Evolutionary conservation across 2,329 filamentous ascomycete genomes (phyloP), one percentile per base, ranked within the genome.

Genomic region (Lasiodiplodia citricola): DNA sequence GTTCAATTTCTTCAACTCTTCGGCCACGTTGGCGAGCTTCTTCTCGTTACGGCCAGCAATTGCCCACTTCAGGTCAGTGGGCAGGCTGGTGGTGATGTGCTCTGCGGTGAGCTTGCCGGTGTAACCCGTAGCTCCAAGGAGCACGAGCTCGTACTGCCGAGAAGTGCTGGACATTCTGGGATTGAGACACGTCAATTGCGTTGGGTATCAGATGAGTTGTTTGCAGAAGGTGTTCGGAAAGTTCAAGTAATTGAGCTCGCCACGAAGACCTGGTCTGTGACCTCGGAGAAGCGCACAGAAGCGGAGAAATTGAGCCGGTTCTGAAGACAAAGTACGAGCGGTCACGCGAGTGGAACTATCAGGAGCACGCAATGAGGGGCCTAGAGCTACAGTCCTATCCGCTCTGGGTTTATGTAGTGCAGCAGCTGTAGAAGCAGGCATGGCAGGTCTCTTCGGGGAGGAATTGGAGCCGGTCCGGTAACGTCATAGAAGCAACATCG

Each of bases 11-110:
- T 89, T 88, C 77, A 94, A 86, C 67, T 92, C 88, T 65, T 88
- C 83, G 8, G 89, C 88, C 13, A 97, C 80, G 51, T 82, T 81
- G 72, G 91, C 86, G 4, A 98, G 86, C 79, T 97, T 97, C 60
- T 85, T 82, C 60, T 86, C 83, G n/a, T 92, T 94, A 31, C 94
- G 91, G 37, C 94, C 94, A 56, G 93, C 92, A 67, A 97, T 84
- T 16, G 93, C 94, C 94, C 94, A 97, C 83, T 89, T 93, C 70
- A 97, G 79, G 77, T 93, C 87, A 21, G 91, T 92, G 0, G 94
- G 91, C 0, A 93, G 83, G 72, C 87, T 82, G 16, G 85, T 85
- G 65, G 89, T 85, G 74, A 97, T 91, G 79, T 96, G 89, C 78
- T 96, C 90, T 35, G 90, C 90, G 2, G 89, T 89, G 73, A 92